Percentiles rank a stretch among this genome's conserved stretches.
Conservation (phyloP, 371 early-diverging fungal species). For the Amoeboaphelidium protococcarum region DNA sequence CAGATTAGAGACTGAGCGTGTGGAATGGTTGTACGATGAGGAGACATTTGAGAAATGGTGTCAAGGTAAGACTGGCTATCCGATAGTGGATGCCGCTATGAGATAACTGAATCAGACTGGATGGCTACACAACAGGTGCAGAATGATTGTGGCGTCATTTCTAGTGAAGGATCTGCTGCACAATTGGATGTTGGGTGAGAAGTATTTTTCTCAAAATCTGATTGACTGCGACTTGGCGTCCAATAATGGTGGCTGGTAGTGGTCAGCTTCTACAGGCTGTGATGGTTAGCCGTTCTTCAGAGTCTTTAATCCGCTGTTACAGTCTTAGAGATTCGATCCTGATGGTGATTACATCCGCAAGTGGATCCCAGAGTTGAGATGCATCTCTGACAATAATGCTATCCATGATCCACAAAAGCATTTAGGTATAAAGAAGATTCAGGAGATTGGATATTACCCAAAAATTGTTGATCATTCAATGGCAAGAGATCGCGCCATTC, state of each 20-base stretch:
- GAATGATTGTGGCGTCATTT: constrained; percentile 35
- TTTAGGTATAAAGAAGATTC: no score
- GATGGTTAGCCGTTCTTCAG: constrained; percentile 39
- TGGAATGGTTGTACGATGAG: constrained; percentile 12
- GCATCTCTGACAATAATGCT: no score
- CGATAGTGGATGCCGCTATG: constrained; percentile 39
- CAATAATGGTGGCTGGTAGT: constrained; percentile 49
- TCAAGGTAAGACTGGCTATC: constrained; percentile 32
- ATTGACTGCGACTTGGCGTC: constrained; percentile 35
- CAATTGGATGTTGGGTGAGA: constrained; percentile 32
- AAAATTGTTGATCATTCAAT: no score
- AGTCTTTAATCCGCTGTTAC: constrained; percentile 27
- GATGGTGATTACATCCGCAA: constrained; percentile 15
- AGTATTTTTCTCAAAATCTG: constrained; percentile 24
- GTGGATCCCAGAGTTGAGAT: constrained; percentile 16
- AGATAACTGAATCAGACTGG: constrained; percentile 21
- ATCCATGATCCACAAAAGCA: no score
- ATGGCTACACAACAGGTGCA: constrained; percentile 34
- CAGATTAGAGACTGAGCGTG: constrained; percentile 16
- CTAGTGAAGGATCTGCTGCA: constrained; percentile 32
- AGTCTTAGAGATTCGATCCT: constrained; percentile 22
- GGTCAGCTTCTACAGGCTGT: constrained; percentile 27
- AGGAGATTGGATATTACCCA: no score
- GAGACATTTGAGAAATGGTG: constrained; percentile 22
- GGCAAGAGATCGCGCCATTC: no score